Percentiles rank a stretch among this genome's conserved stretches.
phyloP scores from a whole-genome alignment of 2,329 filamentous ascomycete species.

The Monosporascus sp. region DNA sequence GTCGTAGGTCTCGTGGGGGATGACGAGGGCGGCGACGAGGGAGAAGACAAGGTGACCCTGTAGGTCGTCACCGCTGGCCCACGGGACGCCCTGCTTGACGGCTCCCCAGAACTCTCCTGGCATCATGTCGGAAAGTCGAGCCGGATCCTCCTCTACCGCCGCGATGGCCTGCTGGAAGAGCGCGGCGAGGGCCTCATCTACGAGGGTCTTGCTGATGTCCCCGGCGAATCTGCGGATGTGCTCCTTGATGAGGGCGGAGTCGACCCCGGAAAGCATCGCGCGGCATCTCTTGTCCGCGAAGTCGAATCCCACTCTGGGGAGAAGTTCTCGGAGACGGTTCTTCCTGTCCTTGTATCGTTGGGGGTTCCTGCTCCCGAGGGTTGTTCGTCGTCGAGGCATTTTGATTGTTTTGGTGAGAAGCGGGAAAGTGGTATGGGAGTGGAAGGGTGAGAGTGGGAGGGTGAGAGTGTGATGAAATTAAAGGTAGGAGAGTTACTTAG shows the following conservation, averaged over 20 bases:
- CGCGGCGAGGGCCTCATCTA: conserved; percentile 3
- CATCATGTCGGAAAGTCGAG: conserved; percentile 1
- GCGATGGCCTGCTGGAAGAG: conserved; percentile 1
- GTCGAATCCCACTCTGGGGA: conserved; percentile 3
- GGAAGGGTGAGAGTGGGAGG: background rate
- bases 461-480: too few relatives aligned
- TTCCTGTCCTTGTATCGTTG: background rate
- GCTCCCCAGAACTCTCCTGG: conserved; percentile 1
- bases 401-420: background rate
- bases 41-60: background rate
- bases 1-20: conserved; percentile 3
- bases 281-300: conserved; percentile 1
- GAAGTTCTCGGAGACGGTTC: background rate
- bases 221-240: background rate
- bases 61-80: background rate
- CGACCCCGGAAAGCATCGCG: background rate
- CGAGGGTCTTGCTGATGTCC: conserved; percentile 1
- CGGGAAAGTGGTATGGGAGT: too few relatives aligned
- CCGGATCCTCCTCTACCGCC: conserved; percentile 1
- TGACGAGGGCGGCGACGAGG: conserved; percentile 1
- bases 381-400: conserved; percentile 1
- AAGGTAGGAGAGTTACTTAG: too few relatives aligned
- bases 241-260: conserved; percentile 1
- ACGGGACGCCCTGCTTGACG: conserved; percentile 2
- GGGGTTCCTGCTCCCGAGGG: background rate